Evolutionary conservation across 208 protist genomes (phyloP).

Genomic region (Leishmania amazonensis): DNA sequence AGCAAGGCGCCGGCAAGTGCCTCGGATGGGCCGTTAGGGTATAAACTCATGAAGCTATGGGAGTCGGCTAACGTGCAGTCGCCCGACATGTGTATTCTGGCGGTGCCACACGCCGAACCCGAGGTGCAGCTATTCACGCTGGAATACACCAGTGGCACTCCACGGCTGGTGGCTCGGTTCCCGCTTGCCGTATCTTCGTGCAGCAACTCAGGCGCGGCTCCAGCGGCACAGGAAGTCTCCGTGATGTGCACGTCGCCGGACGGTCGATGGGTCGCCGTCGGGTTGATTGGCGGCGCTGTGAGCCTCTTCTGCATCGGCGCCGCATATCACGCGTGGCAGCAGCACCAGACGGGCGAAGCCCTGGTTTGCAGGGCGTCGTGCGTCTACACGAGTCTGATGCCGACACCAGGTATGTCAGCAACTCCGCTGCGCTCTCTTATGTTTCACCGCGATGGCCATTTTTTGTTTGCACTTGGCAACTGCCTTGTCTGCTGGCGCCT

Average conservation of each 20-base stretch:
- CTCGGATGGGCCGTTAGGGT: not conserved
- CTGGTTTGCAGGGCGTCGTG: conserved; percentile 15
- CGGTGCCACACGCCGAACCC: not conserved
- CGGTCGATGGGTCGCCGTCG: conserved; percentile 33
- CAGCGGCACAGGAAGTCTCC: conserved; percentile 1
- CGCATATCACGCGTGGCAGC: conserved; percentile 17
- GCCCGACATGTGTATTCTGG: not conserved
- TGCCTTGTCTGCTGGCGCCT: conserved; percentile 28
- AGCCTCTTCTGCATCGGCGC: conserved; percentile 25
- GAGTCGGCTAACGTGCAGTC: not conserved
- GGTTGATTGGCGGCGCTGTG: conserved; percentile 21
- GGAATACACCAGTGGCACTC: not conserved
- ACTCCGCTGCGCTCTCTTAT: conserved; percentile 10
- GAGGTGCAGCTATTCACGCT: conserved; percentile 29
- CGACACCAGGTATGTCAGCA: conserved; percentile 4
- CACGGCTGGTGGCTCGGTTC: conserved; percentile 13
- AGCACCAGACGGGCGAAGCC: not conserved
- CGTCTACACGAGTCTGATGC: conserved; percentile 26
- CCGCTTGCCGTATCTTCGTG: not conserved
- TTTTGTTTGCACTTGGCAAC: conserved; percentile 24
- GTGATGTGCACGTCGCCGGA: conserved; percentile 20
- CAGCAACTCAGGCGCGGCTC: not conserved
- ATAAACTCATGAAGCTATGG: conserved; percentile 21
- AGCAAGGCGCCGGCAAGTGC: not conserved
- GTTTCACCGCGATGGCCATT: conserved; percentile 21